Conservation (phyloP, 148 eudicot species). For the Amaranthus palmeri region DNA sequence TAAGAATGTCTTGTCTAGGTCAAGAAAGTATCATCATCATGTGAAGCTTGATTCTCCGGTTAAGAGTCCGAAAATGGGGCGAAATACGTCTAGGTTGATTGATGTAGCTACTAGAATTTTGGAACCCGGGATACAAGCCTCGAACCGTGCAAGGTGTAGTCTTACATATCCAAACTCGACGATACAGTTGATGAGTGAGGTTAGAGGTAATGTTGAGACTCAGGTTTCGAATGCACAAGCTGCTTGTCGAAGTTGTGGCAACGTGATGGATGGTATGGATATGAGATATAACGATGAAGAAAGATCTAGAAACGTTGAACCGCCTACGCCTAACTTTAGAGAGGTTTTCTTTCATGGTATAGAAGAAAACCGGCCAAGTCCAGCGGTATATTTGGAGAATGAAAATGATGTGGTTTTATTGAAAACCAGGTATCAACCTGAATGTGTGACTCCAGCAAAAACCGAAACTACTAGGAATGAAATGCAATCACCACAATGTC, state of each 20-base stretch:
- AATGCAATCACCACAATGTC: constrained; percentile 22
- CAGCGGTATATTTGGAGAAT: constrained; percentile 32
- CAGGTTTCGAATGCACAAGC: constrained; percentile 24
- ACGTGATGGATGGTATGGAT: constrained; percentile 33
- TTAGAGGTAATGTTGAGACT: constrained; percentile 17
- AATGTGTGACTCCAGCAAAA: constrained; percentile 13
- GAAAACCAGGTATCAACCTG: constrained; percentile 32
- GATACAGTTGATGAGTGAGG: constrained; percentile 29
- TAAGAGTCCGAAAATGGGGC: constrained; percentile 61
- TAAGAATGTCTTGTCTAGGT: constrained; percentile 60
- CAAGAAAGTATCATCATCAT: constrained; percentile 54
- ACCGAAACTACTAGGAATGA: constrained; percentile 20
- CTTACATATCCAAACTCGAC: constrained; percentile 45
- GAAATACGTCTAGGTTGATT: constrained; percentile 50
- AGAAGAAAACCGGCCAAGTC: constrained; percentile 31
- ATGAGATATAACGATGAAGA: constrained; percentile 23
- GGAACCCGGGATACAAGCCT: constrained; percentile 79
- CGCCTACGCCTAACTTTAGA: constrained; percentile 26
- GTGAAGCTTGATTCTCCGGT: constrained; percentile 58
- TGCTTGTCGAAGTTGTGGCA: constrained; percentile 68
- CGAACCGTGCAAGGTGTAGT: constrained; percentile 53
- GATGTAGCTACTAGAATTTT: constrained; percentile 87
- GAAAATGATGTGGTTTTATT: constrained; percentile 45
- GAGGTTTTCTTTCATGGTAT: constrained; percentile 27
- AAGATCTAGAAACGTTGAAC: constrained; percentile 20